Base-by-base conservation (phyloP, 805 yeast species). In the Clavispora carvajalis region DNA sequence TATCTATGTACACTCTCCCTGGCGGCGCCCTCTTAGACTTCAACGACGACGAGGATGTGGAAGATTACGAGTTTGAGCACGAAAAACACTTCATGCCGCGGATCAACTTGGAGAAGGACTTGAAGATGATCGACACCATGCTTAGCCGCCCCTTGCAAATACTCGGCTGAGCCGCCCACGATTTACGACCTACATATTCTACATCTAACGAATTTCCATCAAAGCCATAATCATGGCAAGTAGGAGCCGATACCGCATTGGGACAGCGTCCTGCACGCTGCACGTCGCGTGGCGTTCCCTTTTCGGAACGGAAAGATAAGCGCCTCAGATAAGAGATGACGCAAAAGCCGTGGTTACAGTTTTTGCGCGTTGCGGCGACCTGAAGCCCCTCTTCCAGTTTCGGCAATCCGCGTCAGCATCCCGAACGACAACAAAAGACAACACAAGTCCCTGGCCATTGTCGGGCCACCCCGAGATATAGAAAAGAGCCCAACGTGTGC, bases 121-220 rank as follows among this genome's bases (percentile, higher is more conserved):
- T 47, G 38, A 45, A 39, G 23, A 35, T 44, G 37, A 46, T 46
- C 19, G 52, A 48, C 33, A 46, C 38, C 36, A 43, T 45, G 49
- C 35, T 45, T 21, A 26, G 19, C 7, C 36, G 31, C 12, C 39
- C 39, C 28, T 13, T 37, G 21, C 39, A 13, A 17, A 28, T 28
- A 18, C 31, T 10, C 31, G 10, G 31, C 31, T 28, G 31, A 28
- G 6, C 19, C 5, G 11, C 10, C 9, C 9, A 7, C 6, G 11
- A 5, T 11, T 7, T 26, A 26, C 30, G 30, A 26, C 30, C 7
- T 12, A n/a, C 8, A 25, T n/a, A 25, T 25, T 25, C 29, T n/a
- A 25, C 29, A 25, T 25, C 15, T n/a, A n/a, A n/a, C n/a, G n/a
- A n/a, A n/a, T n/a, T n/a, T n/a, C n/a, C n/a, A n/a, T n/a, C n/a